Evolutionary conservation across 2,329 filamentous ascomycete species (phyloP).

Genomic region (Diplodia seriata): DNA sequence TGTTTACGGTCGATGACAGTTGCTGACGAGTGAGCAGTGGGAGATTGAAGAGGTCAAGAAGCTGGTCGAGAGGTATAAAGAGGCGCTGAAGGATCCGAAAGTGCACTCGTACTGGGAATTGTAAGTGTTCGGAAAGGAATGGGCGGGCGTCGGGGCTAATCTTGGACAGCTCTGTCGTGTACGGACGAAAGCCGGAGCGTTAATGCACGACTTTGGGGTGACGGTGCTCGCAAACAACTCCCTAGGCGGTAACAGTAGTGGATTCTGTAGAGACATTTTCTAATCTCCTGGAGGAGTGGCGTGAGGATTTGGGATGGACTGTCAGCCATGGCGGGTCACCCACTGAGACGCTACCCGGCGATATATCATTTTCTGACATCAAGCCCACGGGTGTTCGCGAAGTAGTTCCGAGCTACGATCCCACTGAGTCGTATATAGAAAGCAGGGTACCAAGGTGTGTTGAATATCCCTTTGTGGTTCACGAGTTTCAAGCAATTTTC

Average conservation of each 20-base stretch:
- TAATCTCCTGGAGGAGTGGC: neutral
- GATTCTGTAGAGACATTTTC: no score
- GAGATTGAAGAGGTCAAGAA: neutral
- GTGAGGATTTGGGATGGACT: no score
- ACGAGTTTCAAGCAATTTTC: no score
- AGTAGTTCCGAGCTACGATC: no score
- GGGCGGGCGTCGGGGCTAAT: neutral
- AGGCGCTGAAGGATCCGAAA: slow-evolving; percentile 6
- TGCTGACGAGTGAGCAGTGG: neutral
- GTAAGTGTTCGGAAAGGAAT: neutral
- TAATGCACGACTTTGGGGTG: neutral
- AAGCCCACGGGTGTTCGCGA: no score
- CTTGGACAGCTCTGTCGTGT: neutral
- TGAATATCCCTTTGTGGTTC: no score
- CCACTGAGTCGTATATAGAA: no score
- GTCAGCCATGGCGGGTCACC: neutral
- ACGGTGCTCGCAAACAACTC: neutral
- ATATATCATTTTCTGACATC: no score
- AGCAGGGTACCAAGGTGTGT: no score
- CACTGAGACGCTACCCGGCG: neutral
- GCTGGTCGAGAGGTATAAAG: neutral
- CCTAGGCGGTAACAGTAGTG: no score
- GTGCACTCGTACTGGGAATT: slow-evolving; percentile 5
- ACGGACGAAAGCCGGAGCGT: neutral
- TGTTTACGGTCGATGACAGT: neutral